Evolutionary conservation across 1,139 yeast genomes (phyloP), one percentile per base, ranked within the genome.

Genomic region (Yamadazyma sp.): DNA sequence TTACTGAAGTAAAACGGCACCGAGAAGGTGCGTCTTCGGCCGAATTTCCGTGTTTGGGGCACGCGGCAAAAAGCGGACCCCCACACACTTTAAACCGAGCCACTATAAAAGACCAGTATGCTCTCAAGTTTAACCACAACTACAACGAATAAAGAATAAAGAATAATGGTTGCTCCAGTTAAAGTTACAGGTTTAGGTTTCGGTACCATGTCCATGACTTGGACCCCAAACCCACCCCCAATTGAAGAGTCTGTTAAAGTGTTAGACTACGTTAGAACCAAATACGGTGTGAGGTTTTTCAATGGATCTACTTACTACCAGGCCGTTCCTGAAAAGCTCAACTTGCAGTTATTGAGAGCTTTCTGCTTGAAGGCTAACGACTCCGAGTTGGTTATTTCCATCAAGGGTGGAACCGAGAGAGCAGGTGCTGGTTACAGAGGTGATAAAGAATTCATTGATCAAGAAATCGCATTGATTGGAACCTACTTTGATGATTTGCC

Each of bases 261-360:
- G 10, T 61, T 80, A 54, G 69, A 71, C 43, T 64, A 62, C 32
- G 80, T 80, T 9, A 37, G 56, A 30, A 42, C 47, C 7, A 68
- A 73, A 24, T 64, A 69, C 29, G 80, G 79, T 24, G 74, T 74
- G 40, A 76, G 73, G 22, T 72, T 83, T 43, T 64, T 86, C 63
- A 87, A 87, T 53, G 78, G 78, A 22, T 95, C 94, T 40, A 92
- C 83, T 50, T 86, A 87, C 54, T 88, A 88, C 53, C 48, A 47
- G 24, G 18, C 21, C 51, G 94, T 94, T 18, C 58, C 69, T 0
- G 61, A 70, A 34, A 61, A 63, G 33, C 67, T 73, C 34, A 64
- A 61, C 38, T 61, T 64, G 47, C 64, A 73, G 49, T 68, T 79
- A 38, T 54, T 86, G 32, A 64, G 74, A 38, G 73, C 71, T 11